A percentile compares a stretch with the other conserved stretches of the same genome.
Evolutionary conservation across 441 rosid genomes (phyloP).

Genomic region (Croton laevigatus): DNA sequence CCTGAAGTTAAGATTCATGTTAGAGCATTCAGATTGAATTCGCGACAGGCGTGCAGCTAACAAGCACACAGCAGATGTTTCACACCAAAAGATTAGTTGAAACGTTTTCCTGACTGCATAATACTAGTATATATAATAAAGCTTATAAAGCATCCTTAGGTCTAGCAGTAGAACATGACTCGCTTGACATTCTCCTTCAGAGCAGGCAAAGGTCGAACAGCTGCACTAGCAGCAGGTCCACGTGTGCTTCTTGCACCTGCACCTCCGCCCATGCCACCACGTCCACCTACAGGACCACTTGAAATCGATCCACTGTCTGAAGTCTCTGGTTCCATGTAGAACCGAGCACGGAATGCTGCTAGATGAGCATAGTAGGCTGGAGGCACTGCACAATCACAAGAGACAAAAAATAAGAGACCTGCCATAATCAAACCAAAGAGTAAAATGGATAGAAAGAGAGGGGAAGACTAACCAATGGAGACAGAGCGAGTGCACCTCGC

Average conservation of each 20-base stretch:
- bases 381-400: slow-evolving; percentile 51
- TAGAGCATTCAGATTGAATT: too few relatives aligned
- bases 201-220: slow-evolving; percentile 73
- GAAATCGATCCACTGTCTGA: slow-evolving; percentile 97
- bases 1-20: neutral
- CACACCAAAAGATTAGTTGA: neutral
- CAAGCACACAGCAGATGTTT: neutral
- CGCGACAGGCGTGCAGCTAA: too few relatives aligned
- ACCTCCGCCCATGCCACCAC: slow-evolving; percentile 45
- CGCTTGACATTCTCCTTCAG: slow-evolving; percentile 89
- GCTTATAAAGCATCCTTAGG: too few relatives aligned
- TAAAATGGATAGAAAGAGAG: neutral
- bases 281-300: slow-evolving; percentile 61
- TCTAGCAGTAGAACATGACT: slow-evolving; percentile 84
- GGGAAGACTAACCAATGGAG: slow-evolving; percentile 62
- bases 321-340: slow-evolving; percentile 95
- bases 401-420: neutral
- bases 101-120: too few relatives aligned
- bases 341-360: slow-evolving; percentile 94
- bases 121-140: too few relatives aligned
- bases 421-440: neutral
- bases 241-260: slow-evolving; percentile 58
- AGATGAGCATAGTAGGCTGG: slow-evolving; percentile 98
- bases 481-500: slow-evolving; percentile 96
- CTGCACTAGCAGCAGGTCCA: slow-evolving; percentile 44